Conservation (phyloP, 805 yeast species). For the Saccharomycopsis sp. region DNA sequence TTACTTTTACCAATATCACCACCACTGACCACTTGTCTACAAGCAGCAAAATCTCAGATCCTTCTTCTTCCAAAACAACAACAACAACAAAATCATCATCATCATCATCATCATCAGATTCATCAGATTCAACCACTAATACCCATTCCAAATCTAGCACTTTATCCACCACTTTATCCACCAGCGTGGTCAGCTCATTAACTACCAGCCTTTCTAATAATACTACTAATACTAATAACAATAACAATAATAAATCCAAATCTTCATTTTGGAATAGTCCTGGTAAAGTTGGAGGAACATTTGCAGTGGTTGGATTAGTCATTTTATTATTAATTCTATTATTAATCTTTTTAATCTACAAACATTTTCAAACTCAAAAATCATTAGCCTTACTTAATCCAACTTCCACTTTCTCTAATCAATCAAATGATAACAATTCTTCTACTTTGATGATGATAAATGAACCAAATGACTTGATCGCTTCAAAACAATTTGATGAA, state of each 20-base stretch:
- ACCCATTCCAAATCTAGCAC: too few relatives aligned
- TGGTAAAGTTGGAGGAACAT: slow-evolving; percentile 81
- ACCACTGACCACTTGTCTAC: too few relatives aligned
- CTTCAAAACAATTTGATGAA: too few relatives aligned
- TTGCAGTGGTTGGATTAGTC: slow-evolving; percentile 67
- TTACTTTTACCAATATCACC: too few relatives aligned
- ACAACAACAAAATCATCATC: too few relatives aligned
- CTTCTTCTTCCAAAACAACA: too few relatives aligned
- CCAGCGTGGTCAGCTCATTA: too few relatives aligned
- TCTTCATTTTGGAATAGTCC: slow-evolving; percentile 50
- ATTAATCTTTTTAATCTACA: slow-evolving; percentile 31
- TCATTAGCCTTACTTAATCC: not conserved
- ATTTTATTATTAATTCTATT: slow-evolving; percentile 33
- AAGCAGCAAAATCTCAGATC: too few relatives aligned
- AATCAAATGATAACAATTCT: slow-evolving; percentile 7
- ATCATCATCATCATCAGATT: too few relatives aligned
- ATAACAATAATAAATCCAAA: slow-evolving; percentile 8
- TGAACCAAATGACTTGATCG: slow-evolving; percentile 25
- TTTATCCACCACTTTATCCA: too few relatives aligned
- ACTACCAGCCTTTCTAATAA: not conserved
- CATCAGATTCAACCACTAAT: too few relatives aligned
- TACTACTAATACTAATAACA: not conserved
- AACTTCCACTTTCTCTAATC: not conserved
- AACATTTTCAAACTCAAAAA: slow-evolving; percentile 17
- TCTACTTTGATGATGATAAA: slow-evolving; percentile 11